A percentile compares a stretch with the other conserved stretches of the same genome.
phyloP scores from a whole-genome alignment of 1,284 basidiomycete species.

The Exsudoporus floridanus region DNA sequence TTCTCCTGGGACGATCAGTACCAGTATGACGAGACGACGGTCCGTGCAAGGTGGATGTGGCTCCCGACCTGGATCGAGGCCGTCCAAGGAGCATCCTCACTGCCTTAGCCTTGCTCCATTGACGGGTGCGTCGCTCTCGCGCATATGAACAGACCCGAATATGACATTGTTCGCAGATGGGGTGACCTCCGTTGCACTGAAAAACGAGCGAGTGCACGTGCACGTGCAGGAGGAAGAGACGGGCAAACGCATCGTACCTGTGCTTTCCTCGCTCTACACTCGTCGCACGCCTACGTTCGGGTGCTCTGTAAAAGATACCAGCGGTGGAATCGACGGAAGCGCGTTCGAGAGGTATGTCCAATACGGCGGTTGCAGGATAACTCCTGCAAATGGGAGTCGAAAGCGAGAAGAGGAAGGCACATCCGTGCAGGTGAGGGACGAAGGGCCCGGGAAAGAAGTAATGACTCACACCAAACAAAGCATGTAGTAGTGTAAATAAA shows the following conservation, averaged over 20 bases:
- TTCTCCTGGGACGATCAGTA: too few species aligned
- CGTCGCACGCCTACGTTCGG: constrained; percentile 61
- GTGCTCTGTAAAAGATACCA: constrained; percentile 57
- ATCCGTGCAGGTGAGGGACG: neutral
- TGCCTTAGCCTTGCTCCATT: constrained; percentile 51
- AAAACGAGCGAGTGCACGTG: too few species aligned
- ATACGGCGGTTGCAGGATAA: neutral
- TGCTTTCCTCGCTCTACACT: constrained; percentile 60
- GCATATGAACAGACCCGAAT: constrained; percentile 56
- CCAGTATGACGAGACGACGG: neutral
- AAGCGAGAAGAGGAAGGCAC: neutral
- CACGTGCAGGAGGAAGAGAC: too few species aligned
- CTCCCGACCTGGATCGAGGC: neutral
- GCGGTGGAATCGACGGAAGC: constrained; percentile 59
- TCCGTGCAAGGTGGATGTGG: neutral
- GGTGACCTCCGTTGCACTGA: constrained; percentile 61
- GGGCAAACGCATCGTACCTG: constrained; percentile 42
- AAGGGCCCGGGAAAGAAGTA: too few species aligned
- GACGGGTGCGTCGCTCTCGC: constrained; percentile 59
- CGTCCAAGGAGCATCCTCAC: neutral
- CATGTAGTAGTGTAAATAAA: too few species aligned
- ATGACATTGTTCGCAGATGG: constrained; percentile 54
- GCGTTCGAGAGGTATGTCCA: constrained; percentile 26
- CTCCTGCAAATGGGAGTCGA: neutral
- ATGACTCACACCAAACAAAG: too few species aligned